These are phyloP conservation scores for Chamaenerion angustifolium DNA, from an alignment of 345 rosid species.

Conservation along the genomic window DNA sequence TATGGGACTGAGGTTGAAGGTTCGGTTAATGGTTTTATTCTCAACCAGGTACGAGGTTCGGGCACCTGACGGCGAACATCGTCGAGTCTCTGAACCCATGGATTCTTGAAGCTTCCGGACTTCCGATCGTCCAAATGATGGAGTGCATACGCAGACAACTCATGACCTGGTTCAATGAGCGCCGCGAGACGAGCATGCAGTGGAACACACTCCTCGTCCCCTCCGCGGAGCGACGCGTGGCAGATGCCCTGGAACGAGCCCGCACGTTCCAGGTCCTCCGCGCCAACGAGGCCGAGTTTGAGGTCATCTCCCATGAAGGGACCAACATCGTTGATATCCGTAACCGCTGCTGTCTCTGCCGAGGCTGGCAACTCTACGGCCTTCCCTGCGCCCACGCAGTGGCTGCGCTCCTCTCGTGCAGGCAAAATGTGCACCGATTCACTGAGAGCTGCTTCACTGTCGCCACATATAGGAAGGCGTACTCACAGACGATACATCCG, in stretches of 20 bases:
- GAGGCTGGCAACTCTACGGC: conserved; percentile 96
- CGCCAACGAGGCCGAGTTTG: conserved; percentile 92
- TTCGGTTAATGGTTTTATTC: too few relatives aligned
- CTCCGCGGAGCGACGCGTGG: conserved; percentile 83
- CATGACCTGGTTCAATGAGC: conserved; percentile 97
- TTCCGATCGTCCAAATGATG: conserved; percentile 99
- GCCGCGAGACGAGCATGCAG: conserved; percentile 85
- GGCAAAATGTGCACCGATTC: conserved; percentile 93
- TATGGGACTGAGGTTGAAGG: too few relatives aligned
- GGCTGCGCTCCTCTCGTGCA: conserved; percentile 88
- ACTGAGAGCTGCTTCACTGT: conserved; percentile 96
- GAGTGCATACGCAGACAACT: conserved; percentile 94
- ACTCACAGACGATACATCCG: conserved; percentile 92
- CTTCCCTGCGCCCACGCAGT: conserved; percentile 97
- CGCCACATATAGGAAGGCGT: conserved; percentile 82
- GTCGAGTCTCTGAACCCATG: conserved; percentile 67
- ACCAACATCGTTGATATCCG: conserved; percentile 83
- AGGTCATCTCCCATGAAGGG: conserved; percentile 89
- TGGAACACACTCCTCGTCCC: conserved; percentile 94
- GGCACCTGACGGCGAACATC: conserved; percentile 77
- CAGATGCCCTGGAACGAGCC: conserved; percentile 82
- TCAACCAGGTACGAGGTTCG: conserved; percentile 34
- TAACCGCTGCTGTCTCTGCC: conserved; percentile 82
- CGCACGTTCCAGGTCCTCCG: conserved; percentile 81
- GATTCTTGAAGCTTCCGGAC: conserved; percentile 92